Evolutionary conservation across 2,329 filamentous ascomycete genomes (phyloP).

Genomic region (Ascochyta viciae-villosae): DNA sequence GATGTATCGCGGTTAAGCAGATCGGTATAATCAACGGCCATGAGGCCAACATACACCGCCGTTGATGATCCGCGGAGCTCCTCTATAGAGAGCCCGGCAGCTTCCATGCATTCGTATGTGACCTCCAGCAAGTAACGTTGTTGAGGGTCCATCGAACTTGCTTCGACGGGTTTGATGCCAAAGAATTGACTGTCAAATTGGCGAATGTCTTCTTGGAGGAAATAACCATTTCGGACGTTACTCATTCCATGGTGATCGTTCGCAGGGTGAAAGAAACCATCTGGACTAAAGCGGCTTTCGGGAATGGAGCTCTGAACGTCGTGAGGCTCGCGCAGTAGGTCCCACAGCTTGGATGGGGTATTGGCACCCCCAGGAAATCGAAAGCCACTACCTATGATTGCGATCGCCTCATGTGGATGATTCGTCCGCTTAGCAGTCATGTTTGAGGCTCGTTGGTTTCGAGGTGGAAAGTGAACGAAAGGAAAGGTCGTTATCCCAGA

Average conservation of each 20-base stretch:
- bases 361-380: conserved; percentile 44
- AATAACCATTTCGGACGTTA: conserved; percentile 28
- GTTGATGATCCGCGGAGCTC: conserved; percentile 18
- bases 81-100: conserved; percentile 15
- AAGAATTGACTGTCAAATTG: conserved; percentile 36
- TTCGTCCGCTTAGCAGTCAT: too few species aligned
- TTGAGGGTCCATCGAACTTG: conserved; percentile 32
- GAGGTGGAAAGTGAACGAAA: too few species aligned
- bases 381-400: conserved; percentile 25
- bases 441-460: too few species aligned
- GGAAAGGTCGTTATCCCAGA: too few species aligned
- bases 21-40: conserved; percentile 21
- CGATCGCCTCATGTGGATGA: conserved; percentile 16
- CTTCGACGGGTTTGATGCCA: conserved; percentile 26
- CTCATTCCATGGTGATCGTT: conserved; percentile 43
- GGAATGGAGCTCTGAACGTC: conserved; percentile 8
- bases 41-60: conserved; percentile 19
- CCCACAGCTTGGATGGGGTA: conserved; percentile 44
- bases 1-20: conserved; percentile 10
- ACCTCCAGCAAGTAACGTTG: conserved; percentile 32
- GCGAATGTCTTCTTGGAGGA: conserved; percentile 23
- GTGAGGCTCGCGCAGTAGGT: conserved; percentile 27
- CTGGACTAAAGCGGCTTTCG: conserved; percentile 35
- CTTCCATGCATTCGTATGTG: conserved; percentile 28
- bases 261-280: conserved; percentile 34